Conservation (phyloP, 208 protist genomes). For the Porcisia deanei region DNA sequence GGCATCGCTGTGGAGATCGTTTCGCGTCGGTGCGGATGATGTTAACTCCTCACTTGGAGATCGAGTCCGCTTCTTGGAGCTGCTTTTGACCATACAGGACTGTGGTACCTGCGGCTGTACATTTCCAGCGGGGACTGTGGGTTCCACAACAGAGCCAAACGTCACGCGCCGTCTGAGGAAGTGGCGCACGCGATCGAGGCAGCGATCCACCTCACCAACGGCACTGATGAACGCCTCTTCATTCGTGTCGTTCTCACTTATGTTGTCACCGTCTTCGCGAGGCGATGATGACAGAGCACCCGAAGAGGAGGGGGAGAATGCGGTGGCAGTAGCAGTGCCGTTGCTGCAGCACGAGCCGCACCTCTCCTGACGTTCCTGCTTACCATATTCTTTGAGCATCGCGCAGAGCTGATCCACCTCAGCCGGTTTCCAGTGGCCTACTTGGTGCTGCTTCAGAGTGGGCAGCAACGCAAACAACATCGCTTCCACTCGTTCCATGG, state of each 20-base stretch:
- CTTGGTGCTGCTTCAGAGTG: constrained; percentile 17
- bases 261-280: constrained; percentile 2
- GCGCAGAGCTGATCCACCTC: constrained; percentile 25
- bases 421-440: constrained; percentile 11
- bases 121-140: constrained; percentile 17
- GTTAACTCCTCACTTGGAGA: not conserved
- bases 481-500: constrained; percentile 20
- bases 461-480: constrained; percentile 19
- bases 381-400: constrained; percentile 22
- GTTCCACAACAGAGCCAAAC: constrained; percentile 50
- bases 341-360: not conserved
- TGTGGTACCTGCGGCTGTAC: not conserved
- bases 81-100: not conserved
- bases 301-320: not conserved
- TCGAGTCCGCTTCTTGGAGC: constrained; percentile 19
- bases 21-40: not conserved
- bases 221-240: constrained; percentile 33
- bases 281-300: not conserved
- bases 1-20: not conserved
- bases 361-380: constrained; percentile 1
- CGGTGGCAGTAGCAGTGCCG: not conserved
- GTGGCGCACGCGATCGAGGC: constrained; percentile 42
- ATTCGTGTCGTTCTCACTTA: constrained; percentile 14
- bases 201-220: constrained; percentile 51
- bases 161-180: constrained; percentile 48